Evolutionary conservation across 1,139 yeast species (phyloP), one percentile per base, ranked within the genome.

Genomic region (Nematodospora anomalae): DNA sequence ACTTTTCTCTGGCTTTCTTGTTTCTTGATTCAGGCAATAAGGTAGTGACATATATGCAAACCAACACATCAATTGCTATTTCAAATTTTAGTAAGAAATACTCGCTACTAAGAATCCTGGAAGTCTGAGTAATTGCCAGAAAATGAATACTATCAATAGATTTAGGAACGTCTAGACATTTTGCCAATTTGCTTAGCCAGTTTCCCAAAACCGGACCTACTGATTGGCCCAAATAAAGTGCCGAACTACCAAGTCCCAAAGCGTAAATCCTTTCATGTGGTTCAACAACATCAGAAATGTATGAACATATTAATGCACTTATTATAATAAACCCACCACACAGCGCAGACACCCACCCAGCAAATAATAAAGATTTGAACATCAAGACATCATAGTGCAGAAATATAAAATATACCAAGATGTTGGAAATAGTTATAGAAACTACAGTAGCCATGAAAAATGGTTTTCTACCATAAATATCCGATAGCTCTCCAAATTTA

Each of bases 201-300:
- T 79, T 76, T 0, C 84, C 83, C 2, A 70, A 34, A 16, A 79
- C 40, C 0, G 94, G 92, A 1, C 90, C 92, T n/a, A 74, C 8
- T 0, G 83, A 80, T 43, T 79, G 51, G 0, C 89, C 90, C 3
- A 70, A 60, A 46, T 69, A 80, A 38, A 81, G 52, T 20, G 74
- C 60, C 0, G 88, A 83, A 42, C 73, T 67, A 13, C 72, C 59
- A 25, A 74, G 57, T 1, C 88, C 87, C 43, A 84, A 60, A 4
- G 68, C 64, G 35, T 72, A 71, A 20, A 78, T 74, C 41, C 90
- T 57, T 35, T 70, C 67, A 28, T 63, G 65, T 1, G 80, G 67
- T 12, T 75, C 77, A n/a, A 78, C 77, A 34, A 80, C 73, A 56
- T 84, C 94, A 3, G 83, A 67, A 16, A 82, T 65, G 50, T 83